These are phyloP conservation scores for Gnomoniopsis sp. DNA, from an alignment of 2,329 filamentous ascomycete species.

Conservation along the genomic window DNA sequence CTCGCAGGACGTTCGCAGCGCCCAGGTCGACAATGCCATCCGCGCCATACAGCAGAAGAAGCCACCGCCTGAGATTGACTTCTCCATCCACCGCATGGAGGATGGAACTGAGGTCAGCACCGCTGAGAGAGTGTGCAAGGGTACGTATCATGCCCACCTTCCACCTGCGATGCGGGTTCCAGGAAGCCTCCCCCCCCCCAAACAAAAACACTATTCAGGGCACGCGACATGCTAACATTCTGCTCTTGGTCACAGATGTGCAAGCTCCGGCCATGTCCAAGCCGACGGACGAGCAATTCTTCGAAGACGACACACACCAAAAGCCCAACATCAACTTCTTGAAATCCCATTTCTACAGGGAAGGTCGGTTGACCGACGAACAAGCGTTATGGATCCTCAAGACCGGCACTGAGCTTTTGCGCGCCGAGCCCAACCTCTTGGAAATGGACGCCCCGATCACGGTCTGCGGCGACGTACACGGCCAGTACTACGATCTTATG, in stretches of 20 bases:
- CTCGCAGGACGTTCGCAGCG: conserved; percentile 45
- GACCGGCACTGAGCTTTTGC: conserved; percentile 81
- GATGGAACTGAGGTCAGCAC: conserved; percentile 95
- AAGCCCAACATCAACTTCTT: conserved; percentile 94
- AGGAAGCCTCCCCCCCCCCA: not conserved
- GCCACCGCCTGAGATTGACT: conserved; percentile 96
- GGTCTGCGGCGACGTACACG: conserved; percentile 96
- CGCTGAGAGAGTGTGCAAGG: conserved; percentile 95
- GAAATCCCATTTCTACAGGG: conserved; percentile 97
- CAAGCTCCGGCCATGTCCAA: conserved; percentile 94
- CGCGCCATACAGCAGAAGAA: conserved; percentile 93
- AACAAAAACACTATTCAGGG: not conserved
- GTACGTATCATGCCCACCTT: conserved; percentile 46
- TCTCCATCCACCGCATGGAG: conserved; percentile 97
- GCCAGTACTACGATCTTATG: conserved; percentile 99
- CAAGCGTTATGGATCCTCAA: conserved; percentile 95
- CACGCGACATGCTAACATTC: conserved; percentile 4
- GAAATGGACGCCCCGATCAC: conserved; percentile 99
- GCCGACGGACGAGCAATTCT: conserved; percentile 92
- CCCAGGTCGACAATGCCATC: conserved; percentile 82
- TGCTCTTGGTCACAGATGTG: conserved; percentile 43
- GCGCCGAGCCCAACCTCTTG: conserved; percentile 87
- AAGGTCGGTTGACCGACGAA: conserved; percentile 94
- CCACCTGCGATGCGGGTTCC: not conserved
- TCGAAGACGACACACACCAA: conserved; percentile 75